Percentiles rank a stretch among this genome's conserved stretches.
Conservation (phyloP, 2,329 filamentous ascomycete species). For the Monascus ruber region DNA sequence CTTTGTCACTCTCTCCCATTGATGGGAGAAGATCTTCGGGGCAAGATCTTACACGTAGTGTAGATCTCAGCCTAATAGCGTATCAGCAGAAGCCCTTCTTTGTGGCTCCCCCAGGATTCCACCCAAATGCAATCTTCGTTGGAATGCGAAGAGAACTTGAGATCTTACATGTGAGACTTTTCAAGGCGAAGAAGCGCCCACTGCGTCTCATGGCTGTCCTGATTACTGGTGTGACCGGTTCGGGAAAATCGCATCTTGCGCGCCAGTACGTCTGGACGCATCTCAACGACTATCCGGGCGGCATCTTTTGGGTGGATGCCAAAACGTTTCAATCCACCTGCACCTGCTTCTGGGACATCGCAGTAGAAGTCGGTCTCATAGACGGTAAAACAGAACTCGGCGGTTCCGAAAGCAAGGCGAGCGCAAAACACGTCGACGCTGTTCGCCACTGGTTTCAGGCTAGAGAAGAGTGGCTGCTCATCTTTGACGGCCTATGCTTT, state of each 20-base stretch:
- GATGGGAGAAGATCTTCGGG: too few relatives aligned
- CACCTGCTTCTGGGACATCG: conserved; percentile 56
- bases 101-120: conserved; percentile 45
- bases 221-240: conserved; percentile 53
- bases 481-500: conserved; percentile 57
- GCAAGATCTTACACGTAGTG: too few relatives aligned
- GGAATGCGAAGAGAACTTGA: conserved; percentile 50
- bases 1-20: too few relatives aligned
- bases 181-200: conserved; percentile 45
- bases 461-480: conserved; percentile 53
- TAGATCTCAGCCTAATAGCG: too few relatives aligned
- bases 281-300: conserved; percentile 49
- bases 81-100: conserved; percentile 5
- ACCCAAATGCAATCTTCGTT: conserved; percentile 52
- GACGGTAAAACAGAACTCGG: conserved; percentile 27
- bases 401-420: conserved; percentile 27
- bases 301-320: conserved; percentile 59
- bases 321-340: conserved; percentile 48
- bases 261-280: conserved; percentile 56
- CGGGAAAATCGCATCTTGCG: conserved; percentile 58
- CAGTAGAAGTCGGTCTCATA: conserved; percentile 43
- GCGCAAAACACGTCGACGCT: conserved; percentile 41
- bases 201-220: conserved; percentile 53
- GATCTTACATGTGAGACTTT: conserved; percentile 48
- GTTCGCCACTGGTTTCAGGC: conserved; percentile 53